A percentile compares a stretch with the other conserved stretches of the same genome.
phyloP scores from a whole-genome alignment of 177 flowering plant species.

The Tripterygium wilfordii region DNA sequence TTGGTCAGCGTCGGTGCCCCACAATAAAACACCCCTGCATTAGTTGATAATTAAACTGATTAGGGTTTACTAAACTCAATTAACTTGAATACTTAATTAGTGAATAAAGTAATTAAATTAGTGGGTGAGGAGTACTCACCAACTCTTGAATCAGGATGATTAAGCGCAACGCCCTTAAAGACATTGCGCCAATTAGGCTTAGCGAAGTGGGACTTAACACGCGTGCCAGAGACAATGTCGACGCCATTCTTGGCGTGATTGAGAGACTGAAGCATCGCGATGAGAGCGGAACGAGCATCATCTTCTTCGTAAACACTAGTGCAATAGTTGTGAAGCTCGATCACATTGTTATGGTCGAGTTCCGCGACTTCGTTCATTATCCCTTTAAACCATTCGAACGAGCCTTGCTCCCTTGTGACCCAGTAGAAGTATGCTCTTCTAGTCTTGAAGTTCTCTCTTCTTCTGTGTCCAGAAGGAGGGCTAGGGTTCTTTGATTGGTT shows the following conservation, averaged over 20 bases:
- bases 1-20: constrained; percentile 63
- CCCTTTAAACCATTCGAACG: constrained; percentile 67
- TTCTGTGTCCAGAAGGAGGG: neutral
- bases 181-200: constrained; percentile 63
- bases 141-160: constrained; percentile 40
- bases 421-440: constrained; percentile 58
- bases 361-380: constrained; percentile 69
- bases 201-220: constrained; percentile 63
- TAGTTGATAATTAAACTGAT: too few relatives aligned
- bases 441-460: constrained; percentile 30
- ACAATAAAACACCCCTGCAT: constrained; percentile 84
- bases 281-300: constrained; percentile 65
- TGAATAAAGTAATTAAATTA: too few relatives aligned
- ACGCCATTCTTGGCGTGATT: constrained; percentile 58
- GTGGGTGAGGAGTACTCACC: constrained; percentile 29
- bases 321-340: constrained; percentile 66
- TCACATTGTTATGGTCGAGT: constrained; percentile 37
- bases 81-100: too few relatives aligned
- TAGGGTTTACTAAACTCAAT: too few relatives aligned
- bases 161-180: constrained; percentile 47
- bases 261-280: constrained; percentile 58
- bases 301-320: constrained; percentile 71
- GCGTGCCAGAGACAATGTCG: constrained; percentile 61
- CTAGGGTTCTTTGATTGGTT: neutral
- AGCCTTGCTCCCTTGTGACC: constrained; percentile 69